Evolutionary conservation across 2,329 filamentous ascomycete species (phyloP).

Genomic region (Didymella glomerata): DNA sequence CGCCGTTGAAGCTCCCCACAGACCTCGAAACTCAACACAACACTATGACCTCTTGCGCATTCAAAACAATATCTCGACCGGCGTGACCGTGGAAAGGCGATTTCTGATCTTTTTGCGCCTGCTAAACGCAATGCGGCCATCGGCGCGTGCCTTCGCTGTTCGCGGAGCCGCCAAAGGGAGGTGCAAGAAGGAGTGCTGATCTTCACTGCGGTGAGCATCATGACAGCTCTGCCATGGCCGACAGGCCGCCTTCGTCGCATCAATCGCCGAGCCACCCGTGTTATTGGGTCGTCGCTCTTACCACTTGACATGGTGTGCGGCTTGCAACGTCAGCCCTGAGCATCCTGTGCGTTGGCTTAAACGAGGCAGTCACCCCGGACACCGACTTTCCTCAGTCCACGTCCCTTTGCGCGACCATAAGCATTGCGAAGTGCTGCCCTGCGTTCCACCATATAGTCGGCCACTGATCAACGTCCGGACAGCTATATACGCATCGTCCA

Average conservation of each 20-base stretch:
- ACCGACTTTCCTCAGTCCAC: conserved; percentile 5
- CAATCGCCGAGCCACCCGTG: conserved; percentile 5
- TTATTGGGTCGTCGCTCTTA: conserved; percentile 12
- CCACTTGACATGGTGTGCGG: background rate
- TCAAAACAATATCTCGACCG: background rate
- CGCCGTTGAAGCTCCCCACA: background rate
- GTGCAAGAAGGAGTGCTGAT: conserved; percentile 13
- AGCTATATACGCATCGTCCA: background rate
- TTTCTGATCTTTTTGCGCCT: background rate
- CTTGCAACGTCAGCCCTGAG: conserved; percentile 13
- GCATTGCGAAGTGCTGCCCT: conserved; percentile 11
- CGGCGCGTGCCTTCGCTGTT: conserved; percentile 8
- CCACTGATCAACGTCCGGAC: conserved; percentile 2
- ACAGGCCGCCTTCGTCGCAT: conserved; percentile 24
- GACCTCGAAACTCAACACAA: background rate
- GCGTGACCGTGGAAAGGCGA: background rate
- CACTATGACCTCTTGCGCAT: background rate
- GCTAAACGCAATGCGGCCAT: conserved; percentile 7
- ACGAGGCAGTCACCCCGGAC: conserved; percentile 11
- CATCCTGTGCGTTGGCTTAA: conserved; percentile 2
- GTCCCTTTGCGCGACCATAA: conserved; percentile 16
- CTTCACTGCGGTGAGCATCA: conserved; percentile 29
- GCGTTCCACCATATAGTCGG: conserved; percentile 4
- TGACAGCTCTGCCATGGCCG: conserved; percentile 29
- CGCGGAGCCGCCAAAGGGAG: conserved; percentile 9